Conservation (phyloP, 2,329 filamentous ascomycete species). For the Alternaria sp. region DNA sequence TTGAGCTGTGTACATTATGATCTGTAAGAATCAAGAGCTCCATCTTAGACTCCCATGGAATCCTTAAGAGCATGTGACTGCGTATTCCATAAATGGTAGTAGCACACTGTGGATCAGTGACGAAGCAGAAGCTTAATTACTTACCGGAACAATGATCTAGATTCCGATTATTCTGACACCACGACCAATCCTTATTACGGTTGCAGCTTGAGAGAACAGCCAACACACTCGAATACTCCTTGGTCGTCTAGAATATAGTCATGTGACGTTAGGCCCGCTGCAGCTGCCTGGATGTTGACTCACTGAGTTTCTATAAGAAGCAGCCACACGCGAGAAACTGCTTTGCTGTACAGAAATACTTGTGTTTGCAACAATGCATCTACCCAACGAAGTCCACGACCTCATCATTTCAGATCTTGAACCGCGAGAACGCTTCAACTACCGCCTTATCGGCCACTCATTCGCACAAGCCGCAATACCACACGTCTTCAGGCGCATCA, state of each 20-base stretch:
- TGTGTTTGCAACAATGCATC: background rate
- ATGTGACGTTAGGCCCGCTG: background rate
- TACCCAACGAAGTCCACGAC: background rate
- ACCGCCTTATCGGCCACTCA: background rate
- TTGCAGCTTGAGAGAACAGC: background rate
- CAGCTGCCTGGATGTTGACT: background rate
- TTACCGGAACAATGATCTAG: background rate
- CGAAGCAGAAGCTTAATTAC: background rate
- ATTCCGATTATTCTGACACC: background rate
- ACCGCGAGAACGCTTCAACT: background rate
- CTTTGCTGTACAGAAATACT: background rate
- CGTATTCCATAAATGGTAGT: background rate
- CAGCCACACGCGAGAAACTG: background rate
- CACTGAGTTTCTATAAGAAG: background rate
- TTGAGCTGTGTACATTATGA: constrained; percentile 1
- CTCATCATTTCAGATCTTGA: background rate
- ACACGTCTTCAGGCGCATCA: background rate
- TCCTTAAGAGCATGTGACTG: background rate
- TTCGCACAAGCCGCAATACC: background rate
- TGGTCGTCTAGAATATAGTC: background rate
- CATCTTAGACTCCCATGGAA: background rate
- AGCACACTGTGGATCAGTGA: background rate
- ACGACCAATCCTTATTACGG: background rate
- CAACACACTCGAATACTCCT: background rate
- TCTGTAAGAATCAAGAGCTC: background rate